Conservation (phyloP, 2,329 filamentous ascomycete species). For the Claviceps sp. region DNA sequence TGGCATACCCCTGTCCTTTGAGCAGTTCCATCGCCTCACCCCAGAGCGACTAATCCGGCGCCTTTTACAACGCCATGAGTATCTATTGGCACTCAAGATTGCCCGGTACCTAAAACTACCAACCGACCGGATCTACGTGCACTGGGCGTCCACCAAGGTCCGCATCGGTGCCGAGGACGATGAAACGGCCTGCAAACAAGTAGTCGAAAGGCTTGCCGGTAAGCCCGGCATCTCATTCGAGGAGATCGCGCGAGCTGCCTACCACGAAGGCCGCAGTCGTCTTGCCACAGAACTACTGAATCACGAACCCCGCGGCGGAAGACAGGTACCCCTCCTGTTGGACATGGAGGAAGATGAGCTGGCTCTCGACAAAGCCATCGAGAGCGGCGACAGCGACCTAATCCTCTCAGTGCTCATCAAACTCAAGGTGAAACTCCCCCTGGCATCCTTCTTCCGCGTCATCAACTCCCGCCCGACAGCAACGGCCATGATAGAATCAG, state of each 20-base stretch:
- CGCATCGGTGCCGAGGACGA: constrained; percentile 74
- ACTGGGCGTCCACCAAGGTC: constrained; percentile 94
- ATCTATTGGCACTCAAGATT: constrained; percentile 77
- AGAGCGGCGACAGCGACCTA: constrained; percentile 88
- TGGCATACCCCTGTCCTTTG: constrained; percentile 79
- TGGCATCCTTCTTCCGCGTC: constrained; percentile 83
- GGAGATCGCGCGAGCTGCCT: constrained; percentile 80
- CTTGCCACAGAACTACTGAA: constrained; percentile 85
- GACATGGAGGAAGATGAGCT: constrained; percentile 94
- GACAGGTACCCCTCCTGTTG: constrained; percentile 84
- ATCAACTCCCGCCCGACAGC: constrained; percentile 79
- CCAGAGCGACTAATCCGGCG: constrained; percentile 79
- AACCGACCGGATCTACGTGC: constrained; percentile 82
- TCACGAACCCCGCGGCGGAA: constrained; percentile 86
- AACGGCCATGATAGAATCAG: constrained; percentile 78
- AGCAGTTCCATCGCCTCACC: constrained; percentile 83
- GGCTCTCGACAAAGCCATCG: constrained; percentile 89
- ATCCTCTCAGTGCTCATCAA: constrained; percentile 81
- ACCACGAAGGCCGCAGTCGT: constrained; percentile 81
- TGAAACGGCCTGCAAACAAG: constrained; percentile 70
- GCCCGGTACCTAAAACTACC: constrained; percentile 78
- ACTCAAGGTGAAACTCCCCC: constrained; percentile 77
- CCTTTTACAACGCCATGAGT: constrained; percentile 79
- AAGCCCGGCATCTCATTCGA: constrained; percentile 94
- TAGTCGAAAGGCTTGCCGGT: constrained; percentile 74